A percentile compares a stretch with the other conserved stretches of the same genome.
phyloP scores from a whole-genome alignment of 495 filamentous ascomycete genomes.

The Aspergillus sclerotioniger region DNA sequence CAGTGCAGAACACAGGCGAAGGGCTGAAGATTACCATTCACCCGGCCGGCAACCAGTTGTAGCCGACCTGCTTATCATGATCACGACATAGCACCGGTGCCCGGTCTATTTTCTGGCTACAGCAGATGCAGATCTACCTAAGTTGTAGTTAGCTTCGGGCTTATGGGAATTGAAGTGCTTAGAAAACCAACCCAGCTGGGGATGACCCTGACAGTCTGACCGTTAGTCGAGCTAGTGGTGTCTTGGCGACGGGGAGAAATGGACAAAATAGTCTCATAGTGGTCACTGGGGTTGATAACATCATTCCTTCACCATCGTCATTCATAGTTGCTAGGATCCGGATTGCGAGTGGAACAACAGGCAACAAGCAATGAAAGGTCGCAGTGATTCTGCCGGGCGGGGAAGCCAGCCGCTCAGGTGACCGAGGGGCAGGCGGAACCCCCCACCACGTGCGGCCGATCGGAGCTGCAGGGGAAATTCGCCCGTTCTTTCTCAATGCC shows the following conservation, averaged over 20 bases:
- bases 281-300: too few relatives aligned
- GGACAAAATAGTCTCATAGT: background rate
- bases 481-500: background rate
- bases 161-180: background rate
- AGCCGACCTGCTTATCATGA: background rate
- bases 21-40: background rate
- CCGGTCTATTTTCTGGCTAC: background rate
- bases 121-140: background rate
- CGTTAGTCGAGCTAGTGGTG: background rate
- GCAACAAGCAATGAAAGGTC: background rate
- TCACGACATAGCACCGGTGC: background rate
- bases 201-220: background rate
- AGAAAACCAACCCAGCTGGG: background rate
- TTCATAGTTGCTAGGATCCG: too few relatives aligned
- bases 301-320: too few relatives aligned
- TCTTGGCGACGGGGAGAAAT: background rate
- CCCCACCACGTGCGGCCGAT: constrained; percentile 18
- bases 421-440: constrained; percentile 7
- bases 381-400: constrained; percentile 18
- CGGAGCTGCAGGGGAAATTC: constrained; percentile 8
- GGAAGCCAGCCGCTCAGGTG: constrained; percentile 2
- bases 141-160: background rate
- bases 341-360: too few relatives aligned
- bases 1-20: constrained; percentile 8
- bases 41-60: background rate